Evolutionary conservation across 345 rosid genomes (phyloP), one percentile per base, ranked within the genome.

Genomic region (Chamaenerion angustifolium): DNA sequence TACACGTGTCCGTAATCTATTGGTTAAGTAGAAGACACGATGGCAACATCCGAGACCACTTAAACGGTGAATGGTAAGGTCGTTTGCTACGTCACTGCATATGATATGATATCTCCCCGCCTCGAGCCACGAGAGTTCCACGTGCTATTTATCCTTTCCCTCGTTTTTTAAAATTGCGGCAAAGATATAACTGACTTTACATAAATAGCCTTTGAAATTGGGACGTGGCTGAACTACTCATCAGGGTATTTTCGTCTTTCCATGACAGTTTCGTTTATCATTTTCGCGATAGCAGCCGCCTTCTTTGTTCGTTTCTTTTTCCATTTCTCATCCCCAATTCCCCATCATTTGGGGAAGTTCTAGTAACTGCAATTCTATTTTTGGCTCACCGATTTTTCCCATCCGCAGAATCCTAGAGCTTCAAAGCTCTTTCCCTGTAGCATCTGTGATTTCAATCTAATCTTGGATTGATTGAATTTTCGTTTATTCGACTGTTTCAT

Each of bases 41-140:
- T 71, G 31, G 10, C 63, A 58, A 8, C 37, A 31, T 31, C 37
- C 8, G 8, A 31, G 9, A 31, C 37, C 37, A 31, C 37, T 31
- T 31, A 31, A 31, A 31, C 37, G 37, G 37, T 31, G 37, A 31
- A 7, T 31, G 37, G 37, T 31, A 31, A 31, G 10, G 10, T 31
- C 37, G 37, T 31, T 31, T 31, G 37, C 37, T 31, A 31, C 37
- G 37, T 31, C 37, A 31, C 37, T 31, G 37, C 37, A 31, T 31
- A 31, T 21, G 25, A 21, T 21, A 21, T 21, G 25, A 21, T 21
- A 21, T 21, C 25, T 21, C 25, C 25, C 4, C 37, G 37, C 37
- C 37, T 31, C 37, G 37, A 8, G 37, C 8, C 37, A 31, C 37
- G 37, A 31, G 4, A 31, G 3, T 31, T 31, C 6, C 37, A 31